Evolutionary conservation across 73 alveolate genomes (phyloP).

Genomic region (Symbiodinium natans): DNA sequence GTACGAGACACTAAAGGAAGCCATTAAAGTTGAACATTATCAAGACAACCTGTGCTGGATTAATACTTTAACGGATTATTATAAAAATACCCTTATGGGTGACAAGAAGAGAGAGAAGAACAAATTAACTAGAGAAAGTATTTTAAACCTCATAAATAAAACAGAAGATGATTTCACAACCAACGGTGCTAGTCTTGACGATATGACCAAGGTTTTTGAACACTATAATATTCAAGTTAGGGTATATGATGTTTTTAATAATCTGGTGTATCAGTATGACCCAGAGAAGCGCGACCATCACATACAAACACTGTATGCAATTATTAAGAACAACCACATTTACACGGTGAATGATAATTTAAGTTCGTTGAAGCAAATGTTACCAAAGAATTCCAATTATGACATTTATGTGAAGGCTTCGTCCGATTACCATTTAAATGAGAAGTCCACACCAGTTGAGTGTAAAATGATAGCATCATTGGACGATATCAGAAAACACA

Average conservation of each 20-base stretch:
- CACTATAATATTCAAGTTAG: slow-evolving; percentile 16
- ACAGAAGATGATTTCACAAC: slow-evolving; percentile 23
- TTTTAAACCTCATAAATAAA: neutral
- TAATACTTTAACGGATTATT: slow-evolving; percentile 20
- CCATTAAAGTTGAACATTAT: neutral
- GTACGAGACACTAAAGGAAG: slow-evolving; percentile 40
- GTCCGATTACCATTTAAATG: neutral
- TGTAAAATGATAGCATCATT: neutral
- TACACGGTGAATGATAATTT: slow-evolving; percentile 2
- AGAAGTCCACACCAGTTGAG: neutral
- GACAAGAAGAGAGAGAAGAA: slow-evolving; percentile 8
- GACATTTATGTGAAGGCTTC: neutral
- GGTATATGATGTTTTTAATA: neutral
- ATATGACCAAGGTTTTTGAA: neutral
- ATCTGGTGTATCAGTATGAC: too few species aligned
- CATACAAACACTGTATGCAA: slow-evolving; percentile 24
- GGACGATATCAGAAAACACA: neutral
- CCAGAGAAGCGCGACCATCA: neutral
- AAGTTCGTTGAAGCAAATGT: neutral
- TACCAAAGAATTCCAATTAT: neutral
- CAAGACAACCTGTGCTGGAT: slow-evolving; percentile 11
- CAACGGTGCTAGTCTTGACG: neutral
- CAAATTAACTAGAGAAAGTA: neutral
- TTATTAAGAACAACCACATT: slow-evolving; percentile 36
- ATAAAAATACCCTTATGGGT: slow-evolving; percentile 36